phyloP scores from a whole-genome alignment of 2,329 filamentous ascomycete species.

The Trichoderma hamatum region DNA sequence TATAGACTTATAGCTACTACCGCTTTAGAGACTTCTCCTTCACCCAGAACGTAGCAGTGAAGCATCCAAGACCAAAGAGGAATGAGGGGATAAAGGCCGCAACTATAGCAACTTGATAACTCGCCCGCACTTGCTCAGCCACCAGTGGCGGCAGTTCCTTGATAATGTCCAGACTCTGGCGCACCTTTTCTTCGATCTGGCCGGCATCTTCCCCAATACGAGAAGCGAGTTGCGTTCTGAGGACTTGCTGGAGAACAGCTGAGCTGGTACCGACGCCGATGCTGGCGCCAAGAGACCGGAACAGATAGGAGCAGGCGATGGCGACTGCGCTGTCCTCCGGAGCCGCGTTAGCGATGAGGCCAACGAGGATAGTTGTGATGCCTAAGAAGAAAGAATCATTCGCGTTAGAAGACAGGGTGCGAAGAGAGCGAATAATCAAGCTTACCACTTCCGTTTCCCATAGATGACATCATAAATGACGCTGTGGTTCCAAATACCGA shows the following conservation, averaged over 20 bases:
- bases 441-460: conserved; percentile 45
- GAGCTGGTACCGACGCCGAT: conserved; percentile 72
- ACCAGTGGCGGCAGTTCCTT: conserved; percentile 63
- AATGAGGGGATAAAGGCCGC: conserved; percentile 47
- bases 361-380: conserved; percentile 72
- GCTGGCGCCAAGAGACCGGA: conserved; percentile 77
- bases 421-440: conserved; percentile 29
- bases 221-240: conserved; percentile 59
- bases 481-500: conserved; percentile 42
- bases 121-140: conserved; percentile 62
- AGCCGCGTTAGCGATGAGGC: conserved; percentile 69
- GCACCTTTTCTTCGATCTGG: conserved; percentile 68
- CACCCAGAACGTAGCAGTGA: conserved; percentile 54
- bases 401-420: neutral
- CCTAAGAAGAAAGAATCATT: conserved; percentile 40
- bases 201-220: conserved; percentile 63
- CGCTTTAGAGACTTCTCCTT: conserved; percentile 57
- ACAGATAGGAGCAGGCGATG: conserved; percentile 79
- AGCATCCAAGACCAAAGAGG: conserved; percentile 42
- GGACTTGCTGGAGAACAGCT: conserved; percentile 70
- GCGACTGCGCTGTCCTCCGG: conserved; percentile 72
- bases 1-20: conserved; percentile 26
- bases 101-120: conserved; percentile 59
- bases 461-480: conserved; percentile 56
- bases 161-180: conserved; percentile 72